Evolutionary conservation across 768 basidiomycete genomes (phyloP).

Genomic region (Phaeotremella fagi): DNA sequence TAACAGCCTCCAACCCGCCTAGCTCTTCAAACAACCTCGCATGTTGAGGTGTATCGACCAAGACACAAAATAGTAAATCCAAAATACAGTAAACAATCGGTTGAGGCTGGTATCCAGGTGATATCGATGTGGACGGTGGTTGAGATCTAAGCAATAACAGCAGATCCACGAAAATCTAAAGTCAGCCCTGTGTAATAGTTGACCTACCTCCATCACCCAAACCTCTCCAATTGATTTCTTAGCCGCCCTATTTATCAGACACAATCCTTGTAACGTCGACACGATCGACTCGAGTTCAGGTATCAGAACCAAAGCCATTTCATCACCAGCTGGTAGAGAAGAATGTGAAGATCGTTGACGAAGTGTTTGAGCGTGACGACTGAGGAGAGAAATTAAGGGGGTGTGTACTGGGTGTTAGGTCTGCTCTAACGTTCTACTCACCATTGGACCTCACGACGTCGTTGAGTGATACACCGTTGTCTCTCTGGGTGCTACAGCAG

Average conservation of each 20-base stretch:
- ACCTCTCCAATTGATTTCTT: constrained; percentile 25
- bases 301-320: constrained; percentile 11
- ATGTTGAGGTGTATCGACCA: constrained; percentile 77
- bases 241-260: constrained; percentile 15
- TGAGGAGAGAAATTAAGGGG: constrained; percentile 25
- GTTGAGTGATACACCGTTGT: neutral
- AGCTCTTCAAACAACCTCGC: constrained; percentile 72
- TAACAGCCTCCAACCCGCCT: constrained; percentile 72
- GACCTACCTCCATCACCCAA: constrained; percentile 38
- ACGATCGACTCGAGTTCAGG: constrained; percentile 24
- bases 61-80: constrained; percentile 76
- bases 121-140: neutral
- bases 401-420: constrained; percentile 31
- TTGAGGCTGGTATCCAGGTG: constrained; percentile 24
- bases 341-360: constrained; percentile 14
- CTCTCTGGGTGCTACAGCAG: constrained; percentile 7
- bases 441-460: too few species aligned
- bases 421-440: too few species aligned
- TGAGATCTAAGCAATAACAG: constrained; percentile 32
- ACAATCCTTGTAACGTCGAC: constrained; percentile 31
- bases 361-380: constrained; percentile 28
- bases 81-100: constrained; percentile 68
- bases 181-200: neutral
- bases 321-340: constrained; percentile 17
- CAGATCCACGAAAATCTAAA: constrained; percentile 36